These are phyloP conservation scores for Nothomitra cinnamomea DNA, from an alignment of 2,329 filamentous ascomycete genomes.

Conservation along the genomic window DNA sequence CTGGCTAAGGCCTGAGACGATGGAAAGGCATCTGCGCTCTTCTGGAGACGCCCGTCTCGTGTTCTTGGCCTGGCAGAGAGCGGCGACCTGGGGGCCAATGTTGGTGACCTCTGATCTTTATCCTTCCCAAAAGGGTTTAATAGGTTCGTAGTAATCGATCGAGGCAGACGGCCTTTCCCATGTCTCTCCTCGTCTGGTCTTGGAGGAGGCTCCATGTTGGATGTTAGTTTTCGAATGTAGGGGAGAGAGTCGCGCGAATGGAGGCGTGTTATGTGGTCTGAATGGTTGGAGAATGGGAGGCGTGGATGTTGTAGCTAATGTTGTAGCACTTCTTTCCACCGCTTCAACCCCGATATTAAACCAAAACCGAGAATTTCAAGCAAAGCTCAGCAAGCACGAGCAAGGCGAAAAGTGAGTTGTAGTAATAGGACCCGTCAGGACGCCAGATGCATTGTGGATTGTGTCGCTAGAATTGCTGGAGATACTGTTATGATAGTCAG, in stretches of 20 bases:
- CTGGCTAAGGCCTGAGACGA: background rate
- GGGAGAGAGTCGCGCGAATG: background rate
- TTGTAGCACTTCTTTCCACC: too few relatives aligned
- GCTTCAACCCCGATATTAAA: too few relatives aligned
- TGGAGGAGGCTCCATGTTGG: slow-evolving; percentile 1
- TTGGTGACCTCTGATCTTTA: slow-evolving; percentile 1
- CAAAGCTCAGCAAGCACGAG: too few relatives aligned
- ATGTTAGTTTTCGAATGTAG: background rate
- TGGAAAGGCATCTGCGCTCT: background rate
- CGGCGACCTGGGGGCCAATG: background rate
- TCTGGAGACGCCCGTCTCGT: background rate
- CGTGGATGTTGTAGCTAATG: too few relatives aligned
- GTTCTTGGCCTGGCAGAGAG: background rate
- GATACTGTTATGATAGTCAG: too few relatives aligned
- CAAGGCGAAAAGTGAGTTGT: too few relatives aligned
- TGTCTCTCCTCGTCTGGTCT: background rate
- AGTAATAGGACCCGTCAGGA: too few relatives aligned
- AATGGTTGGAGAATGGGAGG: too few relatives aligned
- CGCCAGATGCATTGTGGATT: too few relatives aligned
- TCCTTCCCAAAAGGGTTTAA: slow-evolving; percentile 1
- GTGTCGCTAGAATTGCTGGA: too few relatives aligned
- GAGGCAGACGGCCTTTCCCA: background rate
- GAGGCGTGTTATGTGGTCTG: too few relatives aligned
- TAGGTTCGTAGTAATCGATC: slow-evolving; percentile 1
- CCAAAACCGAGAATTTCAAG: too few relatives aligned